Base-by-base conservation (phyloP, 148 eudicot genomes). In the Bassia scoparia region DNA sequence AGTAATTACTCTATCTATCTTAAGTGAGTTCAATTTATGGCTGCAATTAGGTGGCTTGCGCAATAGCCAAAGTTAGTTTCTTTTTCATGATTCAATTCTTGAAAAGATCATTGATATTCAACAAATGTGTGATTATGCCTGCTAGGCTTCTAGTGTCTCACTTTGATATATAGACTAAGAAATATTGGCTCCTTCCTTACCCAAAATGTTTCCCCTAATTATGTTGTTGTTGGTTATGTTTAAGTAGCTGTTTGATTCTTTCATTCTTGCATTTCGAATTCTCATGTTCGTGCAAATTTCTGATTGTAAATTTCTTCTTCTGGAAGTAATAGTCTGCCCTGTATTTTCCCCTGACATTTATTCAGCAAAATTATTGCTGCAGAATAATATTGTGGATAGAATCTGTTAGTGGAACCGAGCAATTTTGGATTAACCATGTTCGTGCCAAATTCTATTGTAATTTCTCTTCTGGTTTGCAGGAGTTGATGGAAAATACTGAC, bases 1-100 rank as follows among this genome's bases (percentile, higher is more conserved):
- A 87, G 99, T 96, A 79, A 21, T 13, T 54, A 21, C 71, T 69
- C 54, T 26, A 54, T 26, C 56, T 35, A 3, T n/a, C n/a, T n/a
- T n/a, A 24, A 46, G 67, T 9, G 34, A 48, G 63, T 54, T 18
- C 15, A n/a, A 7, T 54, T 53, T 43, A 54, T 70, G 34, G 18
- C n/a, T 41, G 33, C 30, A 33, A 46, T 71, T 38, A 11, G n/a
- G 29, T 64, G n/a, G 30, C 18, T 23, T 38, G 21, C 41, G 48
- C 60, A 31, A 56, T 70, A 34, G 48, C 26, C 7, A 56, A 53
- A 26, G 41, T 50, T 35, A 23, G n/a, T 9, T 35, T 16, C 38
- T 33, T 5, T 60, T 62, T 49, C 21, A 30, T 21, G 26, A 49
- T 49, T 50, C n/a, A 44, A 11, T 29, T 53, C 20, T 17, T n/a